Conservation (phyloP, 2,329 filamentous ascomycete species). For the Bertia moriformis region DNA sequence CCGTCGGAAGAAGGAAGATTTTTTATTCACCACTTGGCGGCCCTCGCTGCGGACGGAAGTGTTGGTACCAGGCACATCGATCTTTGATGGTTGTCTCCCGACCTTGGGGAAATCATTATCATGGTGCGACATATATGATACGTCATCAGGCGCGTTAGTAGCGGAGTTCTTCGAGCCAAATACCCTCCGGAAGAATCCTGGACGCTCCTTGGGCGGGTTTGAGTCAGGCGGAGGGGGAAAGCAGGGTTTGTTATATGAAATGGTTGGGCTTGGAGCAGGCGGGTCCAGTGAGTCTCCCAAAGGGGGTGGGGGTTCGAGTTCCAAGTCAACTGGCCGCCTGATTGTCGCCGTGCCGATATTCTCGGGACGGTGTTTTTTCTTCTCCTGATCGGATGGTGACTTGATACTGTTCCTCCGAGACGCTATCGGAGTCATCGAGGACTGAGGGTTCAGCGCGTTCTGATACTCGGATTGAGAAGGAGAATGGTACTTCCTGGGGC, state of each 20-base stretch:
- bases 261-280: conserved; percentile 3
- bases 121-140: neutral
- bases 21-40: conserved; percentile 33
- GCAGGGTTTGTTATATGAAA: conserved; percentile 3
- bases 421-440: neutral
- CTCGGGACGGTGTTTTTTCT: neutral
- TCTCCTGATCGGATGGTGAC: neutral
- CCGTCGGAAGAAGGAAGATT: conserved; percentile 53
- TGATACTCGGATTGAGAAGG: neutral
- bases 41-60: conserved; percentile 4
- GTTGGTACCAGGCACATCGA: conserved; percentile 3
- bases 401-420: neutral
- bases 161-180: conserved; percentile 18
- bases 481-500: neutral
- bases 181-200: conserved; percentile 55
- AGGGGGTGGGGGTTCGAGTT: conserved; percentile 5
- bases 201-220: conserved; percentile 18
- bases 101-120: neutral
- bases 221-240: conserved; percentile 6
- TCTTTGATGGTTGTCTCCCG: neutral
- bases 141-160: neutral
- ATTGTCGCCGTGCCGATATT: neutral
- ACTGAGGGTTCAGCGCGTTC: neutral
- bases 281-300: conserved; percentile 7
- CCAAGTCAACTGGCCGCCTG: neutral